Conservation (phyloP, 139 green algal genomes). For the Yamagishiella unicocca region DNA sequence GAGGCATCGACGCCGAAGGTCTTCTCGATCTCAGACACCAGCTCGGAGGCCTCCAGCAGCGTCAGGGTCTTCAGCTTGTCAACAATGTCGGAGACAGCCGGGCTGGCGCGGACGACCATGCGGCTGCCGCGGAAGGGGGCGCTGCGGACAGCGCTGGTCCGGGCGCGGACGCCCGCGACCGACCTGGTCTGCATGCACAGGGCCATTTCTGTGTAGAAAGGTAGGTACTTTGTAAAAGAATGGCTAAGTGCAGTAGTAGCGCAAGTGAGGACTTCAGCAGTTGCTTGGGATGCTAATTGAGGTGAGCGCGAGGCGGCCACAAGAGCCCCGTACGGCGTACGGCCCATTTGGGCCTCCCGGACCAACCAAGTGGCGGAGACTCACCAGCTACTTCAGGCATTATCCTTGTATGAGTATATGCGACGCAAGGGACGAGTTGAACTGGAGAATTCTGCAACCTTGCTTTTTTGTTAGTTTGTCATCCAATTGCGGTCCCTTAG, state of each 20-base stretch:
- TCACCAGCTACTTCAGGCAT: no score
- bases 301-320: neutral
- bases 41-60: conserved; percentile 75
- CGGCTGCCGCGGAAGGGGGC: conserved; percentile 45
- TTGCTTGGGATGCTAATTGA: neutral
- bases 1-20: conserved; percentile 64
- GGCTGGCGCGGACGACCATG: conserved; percentile 44
- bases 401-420: no score
- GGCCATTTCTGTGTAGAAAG: conserved; percentile 31
- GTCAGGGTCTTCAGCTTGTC: conserved; percentile 81
- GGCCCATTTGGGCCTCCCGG: neutral
- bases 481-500: no score
- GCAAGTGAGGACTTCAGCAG: neutral
- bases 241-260: conserved; percentile 10
- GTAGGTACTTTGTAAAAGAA: neutral
- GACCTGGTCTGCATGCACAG: conserved; percentile 51
- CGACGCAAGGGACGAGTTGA: no score
- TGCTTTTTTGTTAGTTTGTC: no score
- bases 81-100: conserved; percentile 62
- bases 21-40: conserved; percentile 77
- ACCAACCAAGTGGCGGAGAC: no score
- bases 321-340: conserved; percentile 1
- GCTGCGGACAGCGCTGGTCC: conserved; percentile 12
- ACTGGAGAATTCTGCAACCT: no score
- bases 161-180: conserved; percentile 35